Percentiles rank a stretch among this genome's conserved stretches.
phyloP scores from a whole-genome alignment of 495 filamentous ascomycete species.

The Lophium mytilinum region DNA sequence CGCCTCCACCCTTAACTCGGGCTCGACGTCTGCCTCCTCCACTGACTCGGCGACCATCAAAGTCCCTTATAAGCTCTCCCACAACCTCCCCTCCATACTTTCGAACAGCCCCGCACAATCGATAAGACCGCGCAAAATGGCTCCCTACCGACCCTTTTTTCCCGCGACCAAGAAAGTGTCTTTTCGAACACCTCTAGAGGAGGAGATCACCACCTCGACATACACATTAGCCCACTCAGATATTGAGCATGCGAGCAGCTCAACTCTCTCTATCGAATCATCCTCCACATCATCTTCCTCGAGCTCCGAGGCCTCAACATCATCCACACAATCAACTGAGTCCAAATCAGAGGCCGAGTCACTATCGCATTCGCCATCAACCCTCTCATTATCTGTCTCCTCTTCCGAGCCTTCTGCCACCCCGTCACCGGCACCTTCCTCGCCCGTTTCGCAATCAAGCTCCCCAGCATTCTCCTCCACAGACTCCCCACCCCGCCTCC shows the following conservation, averaged over 20 bases:
- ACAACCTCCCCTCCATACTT: slow-evolving; percentile 33
- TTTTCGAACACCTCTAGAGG: slow-evolving; percentile 46
- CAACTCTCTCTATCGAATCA: slow-evolving; percentile 11
- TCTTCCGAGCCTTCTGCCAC: neutral
- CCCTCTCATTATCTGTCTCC: neutral
- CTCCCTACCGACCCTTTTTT: slow-evolving; percentile 44
- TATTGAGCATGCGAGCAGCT: slow-evolving; percentile 32
- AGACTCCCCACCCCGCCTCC: slow-evolving; percentile 13
- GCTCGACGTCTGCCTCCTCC: slow-evolving; percentile 26
- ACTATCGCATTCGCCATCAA: slow-evolving; percentile 3
- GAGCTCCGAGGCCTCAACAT: neutral
- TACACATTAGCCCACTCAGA: slow-evolving; percentile 49
- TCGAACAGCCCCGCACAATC: slow-evolving; percentile 31
- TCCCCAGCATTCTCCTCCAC: slow-evolving; percentile 11
- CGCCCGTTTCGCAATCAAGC: slow-evolving; percentile 3
- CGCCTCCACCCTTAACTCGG: slow-evolving; percentile 21
- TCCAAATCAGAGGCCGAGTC: neutral
- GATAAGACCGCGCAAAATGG: slow-evolving; percentile 30
- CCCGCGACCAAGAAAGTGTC: slow-evolving; percentile 50
- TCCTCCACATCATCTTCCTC: slow-evolving; percentile 3
- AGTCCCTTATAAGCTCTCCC: slow-evolving; percentile 31
- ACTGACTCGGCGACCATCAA: slow-evolving; percentile 20
- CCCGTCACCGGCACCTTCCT: neutral
- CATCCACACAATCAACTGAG: neutral
- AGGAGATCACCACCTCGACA: slow-evolving; percentile 46